phyloP scores from a whole-genome alignment of 31 red algal genomes.

The Bonnemaisonia californica region DNA sequence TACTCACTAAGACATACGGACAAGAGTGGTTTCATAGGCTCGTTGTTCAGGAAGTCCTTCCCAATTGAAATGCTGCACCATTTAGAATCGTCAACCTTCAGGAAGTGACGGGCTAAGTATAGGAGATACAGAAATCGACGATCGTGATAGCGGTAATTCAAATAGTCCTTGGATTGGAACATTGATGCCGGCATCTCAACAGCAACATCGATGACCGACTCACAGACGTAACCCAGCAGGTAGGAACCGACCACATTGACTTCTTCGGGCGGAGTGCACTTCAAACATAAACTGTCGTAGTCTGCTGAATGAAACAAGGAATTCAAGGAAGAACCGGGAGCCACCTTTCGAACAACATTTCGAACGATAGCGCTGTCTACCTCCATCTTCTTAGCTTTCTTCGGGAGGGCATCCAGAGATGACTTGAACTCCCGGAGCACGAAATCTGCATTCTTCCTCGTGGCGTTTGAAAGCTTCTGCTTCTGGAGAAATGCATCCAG shows the following conservation, averaged over 20 bases:
- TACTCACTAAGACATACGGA: constrained; percentile 16
- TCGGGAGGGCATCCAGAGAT: constrained; percentile 40
- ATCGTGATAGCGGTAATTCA: constrained; percentile 56
- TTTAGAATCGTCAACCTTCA: constrained; percentile 31
- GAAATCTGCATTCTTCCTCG: constrained; percentile 17
- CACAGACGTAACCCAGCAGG: constrained; percentile 27
- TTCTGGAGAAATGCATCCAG: constrained; percentile 24
- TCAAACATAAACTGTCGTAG: constrained; percentile 11
- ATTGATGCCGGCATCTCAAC: constrained; percentile 44
- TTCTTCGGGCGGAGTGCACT: constrained; percentile 34
- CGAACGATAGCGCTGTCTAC: constrained; percentile 28
- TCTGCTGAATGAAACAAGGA: constrained; percentile 25
- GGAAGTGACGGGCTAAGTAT: constrained; percentile 49
- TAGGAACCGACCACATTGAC: constrained; percentile 52
- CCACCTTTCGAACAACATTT: constrained; percentile 29
- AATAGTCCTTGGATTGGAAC: constrained; percentile 51
- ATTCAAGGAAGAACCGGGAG: constrained; percentile 15
- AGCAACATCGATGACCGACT: constrained; percentile 32
- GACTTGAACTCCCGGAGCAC: constrained; percentile 33
- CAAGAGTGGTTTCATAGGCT: constrained; percentile 41
- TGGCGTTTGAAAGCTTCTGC: constrained; percentile 22
- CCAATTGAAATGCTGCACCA: constrained; percentile 24
- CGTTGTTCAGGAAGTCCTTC: constrained; percentile 35
- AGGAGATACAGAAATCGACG: constrained; percentile 56
- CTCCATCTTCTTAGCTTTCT: constrained; percentile 21